Evolutionary conservation across 2,329 filamentous ascomycete genomes (phyloP).

Genomic region (Huntiella abstrusa): DNA sequence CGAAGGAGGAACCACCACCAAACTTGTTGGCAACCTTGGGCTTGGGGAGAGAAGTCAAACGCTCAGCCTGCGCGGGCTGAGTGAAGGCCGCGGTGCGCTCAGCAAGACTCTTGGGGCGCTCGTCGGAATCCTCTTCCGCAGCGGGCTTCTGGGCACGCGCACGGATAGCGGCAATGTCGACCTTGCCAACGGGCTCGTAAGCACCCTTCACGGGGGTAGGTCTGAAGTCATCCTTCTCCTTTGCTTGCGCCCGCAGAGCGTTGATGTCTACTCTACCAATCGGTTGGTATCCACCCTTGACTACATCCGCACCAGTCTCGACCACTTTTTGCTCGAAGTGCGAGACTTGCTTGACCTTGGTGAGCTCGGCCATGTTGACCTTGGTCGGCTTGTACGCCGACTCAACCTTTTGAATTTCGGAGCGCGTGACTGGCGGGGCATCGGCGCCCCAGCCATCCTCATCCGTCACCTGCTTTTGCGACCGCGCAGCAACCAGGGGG

Average conservation of each 20-base stretch:
- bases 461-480: conserved; percentile 44
- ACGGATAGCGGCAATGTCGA: conserved; percentile 88
- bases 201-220: conserved; percentile 76
- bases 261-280: conserved; percentile 96
- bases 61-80: conserved; percentile 43
- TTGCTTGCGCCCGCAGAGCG: conserved; percentile 61
- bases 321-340: conserved; percentile 17
- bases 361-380: conserved; percentile 78
- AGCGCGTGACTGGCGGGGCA: conserved; percentile 75
- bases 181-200: conserved; percentile 89
- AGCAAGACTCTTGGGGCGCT: conserved; percentile 42
- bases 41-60: conserved; percentile 75
- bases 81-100: conserved; percentile 60
- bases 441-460: conserved; percentile 88
- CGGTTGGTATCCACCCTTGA: conserved; percentile 78
- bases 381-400: conserved; percentile 89
- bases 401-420: conserved; percentile 76
- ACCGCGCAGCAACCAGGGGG: conserved; percentile 46
- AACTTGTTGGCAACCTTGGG: conserved; percentile 90
- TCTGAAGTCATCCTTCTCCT: conserved; percentile 53
- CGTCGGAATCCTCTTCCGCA: conserved; percentile 18
- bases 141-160: conserved; percentile 54
- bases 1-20: conserved; percentile 50
- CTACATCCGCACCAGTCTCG: conserved; percentile 40
- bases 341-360: conserved; percentile 36